Evolutionary conservation across 2,329 filamentous ascomycete genomes (phyloP), one percentile per base, ranked within the genome.

Genomic region (Podosphaera xanthii): DNA sequence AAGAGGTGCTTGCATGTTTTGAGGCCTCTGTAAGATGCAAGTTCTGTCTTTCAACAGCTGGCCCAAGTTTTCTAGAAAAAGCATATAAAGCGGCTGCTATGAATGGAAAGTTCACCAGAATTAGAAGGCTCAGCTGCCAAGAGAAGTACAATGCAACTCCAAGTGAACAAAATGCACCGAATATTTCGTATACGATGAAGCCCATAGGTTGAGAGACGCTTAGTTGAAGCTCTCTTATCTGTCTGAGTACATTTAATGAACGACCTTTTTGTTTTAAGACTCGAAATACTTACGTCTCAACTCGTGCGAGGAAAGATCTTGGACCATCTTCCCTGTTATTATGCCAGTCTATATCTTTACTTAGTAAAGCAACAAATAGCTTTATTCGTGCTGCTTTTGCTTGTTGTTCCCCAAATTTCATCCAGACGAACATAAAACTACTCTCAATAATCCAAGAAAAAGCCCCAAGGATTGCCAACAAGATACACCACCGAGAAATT

Each of bases 61-160:
- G 72, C 40, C 84, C 78, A 42, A 92, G 75, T 44, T 74, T 75
- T 1, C 74, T 73, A 1, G 82, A 82, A 1, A 87, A 72, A 8
- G 82, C 70, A 1, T 73, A 75, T 1, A 92, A 74, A 1, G 83
- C 66, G 0, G 80, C 60, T 1, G 79, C 74, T 4, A 86, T 81
- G 0, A 91, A 62, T 0, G 91, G 87, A 0, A 89, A 74, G 0
- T 82, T 84, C 0, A 84, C 78, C 2, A 94, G 73, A 9, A 91
- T 82, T 2, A 94, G 82, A 0, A 95, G 73, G 0, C 90, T 89
- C 14, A 97, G 75, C 62, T 83, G 83, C 87, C 87, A 96, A 0
- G 87, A 92, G 65, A 80, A 84, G 68, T 80, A 84, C 36, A 96
- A 77, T 0, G 89, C 87, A 1, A 96, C 74, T 0, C 72, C 73